Evolutionary conservation across 139 green algal species (phyloP), one percentile per base, ranked within the genome.

Genomic region (Chlorella sp.): DNA sequence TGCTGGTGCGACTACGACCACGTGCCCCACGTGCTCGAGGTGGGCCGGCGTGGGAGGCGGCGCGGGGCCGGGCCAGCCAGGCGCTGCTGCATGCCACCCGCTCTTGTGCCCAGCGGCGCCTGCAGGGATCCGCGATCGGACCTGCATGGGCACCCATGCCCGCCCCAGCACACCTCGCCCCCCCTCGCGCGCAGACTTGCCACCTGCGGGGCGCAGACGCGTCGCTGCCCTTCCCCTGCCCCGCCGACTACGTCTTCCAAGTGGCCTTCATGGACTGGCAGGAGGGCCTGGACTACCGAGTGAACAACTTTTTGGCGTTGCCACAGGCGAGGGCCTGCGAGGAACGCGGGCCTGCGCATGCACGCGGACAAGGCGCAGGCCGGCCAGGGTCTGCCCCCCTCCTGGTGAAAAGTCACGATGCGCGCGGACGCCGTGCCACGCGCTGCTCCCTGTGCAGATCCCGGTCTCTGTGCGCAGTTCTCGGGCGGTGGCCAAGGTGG

Each of bases 1-100:
- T 75, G 69, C 40, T 75, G 69, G 69, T 75, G 69, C 38, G 69
- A 75, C 27, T 67, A 56, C 17, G 69, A 75, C 69, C 45, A 40
- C 53, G 36, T n/a, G 38, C 69, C 69, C 0, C 27, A 75, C 50
- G 51, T 75, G 21, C 38, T 75, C 19, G 69, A 75, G 17, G 69
- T 75, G 53, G 27, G 53, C 31, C 8, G 23, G 12, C n/a, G 5
- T 29, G 15, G 66, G 9, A 2, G 2, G 23, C 5, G 25, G 5
- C 63, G 27, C 8, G 41, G 8, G 40, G 6, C 19, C 12, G 25
- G 5, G 2, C 17, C 40, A 29, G 8, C 6, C 4, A 7, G 19
- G 27, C 12, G 38, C 33, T 31, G 38, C 4, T 23, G 61, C 38
- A 53, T 55, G 62, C 41, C 12, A 23, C 9, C 5, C 11, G 9